A percentile compares a stretch with the other conserved stretches of the same genome.
Evolutionary conservation across 2,329 filamentous ascomycete species (phyloP).

Genomic region (Penicillium sp.): DNA sequence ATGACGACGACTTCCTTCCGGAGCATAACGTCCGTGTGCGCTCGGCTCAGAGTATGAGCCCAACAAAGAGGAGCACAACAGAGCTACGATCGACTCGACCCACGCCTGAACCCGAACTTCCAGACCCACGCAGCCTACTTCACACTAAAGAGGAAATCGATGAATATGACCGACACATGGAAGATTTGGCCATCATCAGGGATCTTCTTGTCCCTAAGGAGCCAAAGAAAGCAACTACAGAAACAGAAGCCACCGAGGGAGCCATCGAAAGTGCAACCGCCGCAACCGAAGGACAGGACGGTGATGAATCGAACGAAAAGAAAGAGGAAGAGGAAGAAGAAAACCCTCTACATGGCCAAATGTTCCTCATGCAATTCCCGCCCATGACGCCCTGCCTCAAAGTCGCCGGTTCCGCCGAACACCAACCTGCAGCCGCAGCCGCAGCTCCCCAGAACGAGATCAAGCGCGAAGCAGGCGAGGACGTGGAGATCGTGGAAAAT

Average conservation of each 20-base stretch:
- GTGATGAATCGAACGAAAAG: conserved; percentile 15
- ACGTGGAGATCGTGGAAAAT: conserved; percentile 28
- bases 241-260: conserved; percentile 6
- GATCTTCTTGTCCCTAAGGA: conserved; percentile 34
- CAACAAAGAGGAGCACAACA: conserved; percentile 19
- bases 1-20: conserved; percentile 37
- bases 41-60: conserved; percentile 7
- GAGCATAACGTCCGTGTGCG: conserved; percentile 37
- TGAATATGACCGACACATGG: conserved; percentile 42
- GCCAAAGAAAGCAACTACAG: conserved; percentile 14
- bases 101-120: conserved; percentile 23
- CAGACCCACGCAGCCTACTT: conserved; percentile 33
- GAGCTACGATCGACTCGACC: conserved; percentile 11
- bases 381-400: conserved; percentile 59
- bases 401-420: conserved; percentile 30
- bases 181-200: conserved; percentile 42
- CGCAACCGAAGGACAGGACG: conserved; percentile 12
- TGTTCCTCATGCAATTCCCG: conserved; percentile 65
- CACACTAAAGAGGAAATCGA: conserved; percentile 43
- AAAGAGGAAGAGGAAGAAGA: conserved; percentile 21
- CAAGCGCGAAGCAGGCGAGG: conserved; percentile 32
- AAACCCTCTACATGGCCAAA: conserved; percentile 50
- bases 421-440: not conserved
- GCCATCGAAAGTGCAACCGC: conserved; percentile 14
- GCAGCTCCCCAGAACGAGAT: conserved; percentile 17